Evolutionary conservation across 164 flowering plant species (phyloP).

Genomic region (Magnolia sinica): DNA sequence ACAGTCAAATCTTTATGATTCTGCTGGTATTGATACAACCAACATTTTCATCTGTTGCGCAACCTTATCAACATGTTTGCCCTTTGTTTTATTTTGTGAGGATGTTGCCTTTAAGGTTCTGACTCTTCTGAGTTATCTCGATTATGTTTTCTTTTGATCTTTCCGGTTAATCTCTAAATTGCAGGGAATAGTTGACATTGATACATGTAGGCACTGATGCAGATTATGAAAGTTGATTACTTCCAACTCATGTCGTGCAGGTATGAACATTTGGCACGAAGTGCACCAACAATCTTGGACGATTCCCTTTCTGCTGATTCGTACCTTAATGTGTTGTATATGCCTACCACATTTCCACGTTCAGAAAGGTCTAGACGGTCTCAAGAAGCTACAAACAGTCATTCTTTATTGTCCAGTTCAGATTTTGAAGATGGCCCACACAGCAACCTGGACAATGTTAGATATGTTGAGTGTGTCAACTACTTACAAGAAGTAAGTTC

Average conservation of each 20-base stretch:
- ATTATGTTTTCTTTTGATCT: not conserved
- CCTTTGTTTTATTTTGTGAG: too few species aligned
- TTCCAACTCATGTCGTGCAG: constrained; percentile 32
- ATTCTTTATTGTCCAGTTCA: constrained; percentile 33
- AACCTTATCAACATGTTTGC: too few species aligned
- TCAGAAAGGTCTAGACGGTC: constrained; percentile 81
- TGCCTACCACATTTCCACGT: constrained; percentile 99
- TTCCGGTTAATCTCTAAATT: not conserved
- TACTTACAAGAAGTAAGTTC: constrained; percentile 89
- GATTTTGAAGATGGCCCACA: constrained; percentile 85
- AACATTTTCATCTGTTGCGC: too few species aligned
- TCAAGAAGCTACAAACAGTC: constrained; percentile 52
- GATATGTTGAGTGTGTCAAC: constrained; percentile 76
- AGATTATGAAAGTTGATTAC: not conserved
- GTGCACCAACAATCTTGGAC: constrained; percentile 97
- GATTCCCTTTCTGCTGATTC: constrained; percentile 99
- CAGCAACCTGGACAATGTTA: constrained; percentile 78
- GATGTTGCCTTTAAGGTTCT: not conserved
- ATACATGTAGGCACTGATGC: not conserved
- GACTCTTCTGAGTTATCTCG: not conserved
- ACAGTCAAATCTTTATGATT: too few species aligned
- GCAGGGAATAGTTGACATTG: not conserved
- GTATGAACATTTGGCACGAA: constrained; percentile 96
- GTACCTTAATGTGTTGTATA: constrained; percentile 87
- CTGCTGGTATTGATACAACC: too few species aligned